Conservation (phyloP, 345 rosid species). For the Salix koriyanagi region DNA sequence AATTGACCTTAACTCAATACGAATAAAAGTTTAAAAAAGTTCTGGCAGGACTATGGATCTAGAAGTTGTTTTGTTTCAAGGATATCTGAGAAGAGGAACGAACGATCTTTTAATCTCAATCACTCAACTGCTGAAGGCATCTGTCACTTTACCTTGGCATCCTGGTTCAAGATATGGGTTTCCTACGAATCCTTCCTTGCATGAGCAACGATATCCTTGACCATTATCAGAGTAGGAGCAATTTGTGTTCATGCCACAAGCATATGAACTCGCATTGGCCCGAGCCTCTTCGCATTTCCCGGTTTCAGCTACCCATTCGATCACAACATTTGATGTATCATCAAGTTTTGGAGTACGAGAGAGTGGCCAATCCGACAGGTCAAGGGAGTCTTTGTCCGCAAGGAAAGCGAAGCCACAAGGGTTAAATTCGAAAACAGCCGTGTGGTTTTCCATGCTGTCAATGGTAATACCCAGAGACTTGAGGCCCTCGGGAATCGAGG, state of each 20-base stretch:
- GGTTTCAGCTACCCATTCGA: slow-evolving; percentile 12
- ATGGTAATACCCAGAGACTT: not conserved
- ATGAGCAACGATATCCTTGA: slow-evolving; percentile 7
- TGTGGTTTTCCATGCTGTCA: not conserved
- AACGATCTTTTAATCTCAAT: too few relatives aligned
- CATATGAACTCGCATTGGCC: not conserved
- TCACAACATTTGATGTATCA: not conserved
- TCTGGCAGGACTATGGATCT: too few relatives aligned
- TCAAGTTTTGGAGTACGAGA: not conserved
- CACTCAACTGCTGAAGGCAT: not conserved
- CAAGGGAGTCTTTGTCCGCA: slow-evolving; percentile 1
- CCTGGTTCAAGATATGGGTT: slow-evolving; percentile 12
- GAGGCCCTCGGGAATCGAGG: not conserved
- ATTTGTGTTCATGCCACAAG: slow-evolving; percentile 4
- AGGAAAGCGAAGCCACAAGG: slow-evolving; percentile 15
- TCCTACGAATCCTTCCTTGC: slow-evolving; percentile 14
- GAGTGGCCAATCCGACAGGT: not conserved
- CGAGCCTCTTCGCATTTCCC: not conserved
- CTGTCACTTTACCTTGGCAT: slow-evolving; percentile 11
- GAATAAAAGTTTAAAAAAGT: not conserved
- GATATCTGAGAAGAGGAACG: not conserved
- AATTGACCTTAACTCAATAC: not conserved
- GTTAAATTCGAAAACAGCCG: not conserved
- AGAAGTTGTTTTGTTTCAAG: not conserved
- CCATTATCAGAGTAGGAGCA: not conserved